Evolutionary conservation across 2,329 filamentous ascomycete genomes (phyloP), one percentile per base, ranked within the genome.

Genomic region (Diaporthe caulivora): DNA sequence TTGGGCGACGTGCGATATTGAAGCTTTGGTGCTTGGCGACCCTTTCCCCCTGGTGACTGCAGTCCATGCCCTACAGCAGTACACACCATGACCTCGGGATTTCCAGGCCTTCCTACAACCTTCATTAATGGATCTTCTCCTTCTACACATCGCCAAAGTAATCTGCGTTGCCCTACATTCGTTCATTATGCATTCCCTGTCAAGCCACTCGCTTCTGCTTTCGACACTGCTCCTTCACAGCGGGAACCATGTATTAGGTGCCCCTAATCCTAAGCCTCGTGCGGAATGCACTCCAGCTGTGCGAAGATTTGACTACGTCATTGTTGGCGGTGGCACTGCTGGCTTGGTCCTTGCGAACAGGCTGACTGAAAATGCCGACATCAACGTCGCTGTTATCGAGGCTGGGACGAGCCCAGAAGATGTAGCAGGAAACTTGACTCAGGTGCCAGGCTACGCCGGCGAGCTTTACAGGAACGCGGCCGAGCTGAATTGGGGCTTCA

Each of bases 301-400:
- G 11, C 24, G 2, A 34, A 65, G 1, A 11, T 73, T 64, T 29
- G 72, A 74, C 60, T 74, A 74, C 34, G 69, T 74, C 31, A 68
- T 74, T 55, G 62, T 74, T 0, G 72, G 72, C 10, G 72, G 72
- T 10, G 72, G 72, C 9, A 72, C 69, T 26, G 72, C 68, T 24
- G 72, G 72, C 21, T 57, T 74, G 40, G 40, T 47, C 13, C 24
- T 74, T 9, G 72, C 72, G 8, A 72, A 26, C 47, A 64, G 72
- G n/a, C 69, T 74, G 2, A 51, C 37, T 26, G 68, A 73, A 17
- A 51, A 70, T 53, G n/a, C 49, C 10, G 24, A 40, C 34, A 55
- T 57, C 29, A 67, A 26, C 1, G 72, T 74, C 15, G 72, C 72
- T 34, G 58, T 74, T 13, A 60, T 74, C 1, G 72, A 74, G 21